phyloP scores from a whole-genome alignment of 2,329 filamentous ascomycete species.

The Myrmaecium sp. region DNA sequence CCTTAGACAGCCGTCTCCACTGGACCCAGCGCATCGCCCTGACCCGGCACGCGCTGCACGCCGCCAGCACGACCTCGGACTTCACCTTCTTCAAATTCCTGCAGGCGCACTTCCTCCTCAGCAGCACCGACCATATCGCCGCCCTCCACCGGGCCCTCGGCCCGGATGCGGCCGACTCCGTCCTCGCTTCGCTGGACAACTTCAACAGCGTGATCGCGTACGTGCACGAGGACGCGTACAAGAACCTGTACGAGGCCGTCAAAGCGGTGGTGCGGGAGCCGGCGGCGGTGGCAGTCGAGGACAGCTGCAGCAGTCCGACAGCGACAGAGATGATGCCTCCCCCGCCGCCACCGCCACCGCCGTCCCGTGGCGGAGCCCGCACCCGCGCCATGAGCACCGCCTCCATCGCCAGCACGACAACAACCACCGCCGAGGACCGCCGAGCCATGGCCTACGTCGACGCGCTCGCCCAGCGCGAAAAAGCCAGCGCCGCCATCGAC shows the following conservation, averaged over 20 bases:
- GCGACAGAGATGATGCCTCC: too few relatives aligned
- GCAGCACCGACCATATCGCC: constrained; percentile 29
- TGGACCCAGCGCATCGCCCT: constrained; percentile 30
- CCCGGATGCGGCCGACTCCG: constrained; percentile 25
- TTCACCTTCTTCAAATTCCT: constrained; percentile 31
- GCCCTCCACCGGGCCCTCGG: constrained; percentile 22
- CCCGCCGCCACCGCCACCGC: too few relatives aligned
- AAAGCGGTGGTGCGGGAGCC: constrained; percentile 14
- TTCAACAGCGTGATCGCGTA: constrained; percentile 29
- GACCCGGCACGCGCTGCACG: constrained; percentile 27
- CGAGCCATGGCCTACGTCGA: constrained; percentile 25
- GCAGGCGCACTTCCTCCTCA: constrained; percentile 25
- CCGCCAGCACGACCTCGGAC: constrained; percentile 25
- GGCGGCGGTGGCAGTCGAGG: too few relatives aligned
- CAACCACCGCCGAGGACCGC: constrained; percentile 6
- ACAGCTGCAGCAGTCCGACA: too few relatives aligned
- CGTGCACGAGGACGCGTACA: constrained; percentile 30
- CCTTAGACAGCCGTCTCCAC: too few relatives aligned
- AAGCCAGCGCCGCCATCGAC: constrained; percentile 29
- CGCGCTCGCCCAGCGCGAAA: constrained; percentile 26
- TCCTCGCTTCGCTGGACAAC: constrained; percentile 28
- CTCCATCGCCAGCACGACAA: constrained; percentile 10
- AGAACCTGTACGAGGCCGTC: constrained; percentile 26
- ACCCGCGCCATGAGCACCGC: constrained; percentile 16
- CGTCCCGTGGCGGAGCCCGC: too few relatives aligned